Percentiles rank a stretch among this genome's conserved stretches.
phyloP scores from a whole-genome alignment of 306 rosid genomes.

The Trichosanthes truncata region DNA sequence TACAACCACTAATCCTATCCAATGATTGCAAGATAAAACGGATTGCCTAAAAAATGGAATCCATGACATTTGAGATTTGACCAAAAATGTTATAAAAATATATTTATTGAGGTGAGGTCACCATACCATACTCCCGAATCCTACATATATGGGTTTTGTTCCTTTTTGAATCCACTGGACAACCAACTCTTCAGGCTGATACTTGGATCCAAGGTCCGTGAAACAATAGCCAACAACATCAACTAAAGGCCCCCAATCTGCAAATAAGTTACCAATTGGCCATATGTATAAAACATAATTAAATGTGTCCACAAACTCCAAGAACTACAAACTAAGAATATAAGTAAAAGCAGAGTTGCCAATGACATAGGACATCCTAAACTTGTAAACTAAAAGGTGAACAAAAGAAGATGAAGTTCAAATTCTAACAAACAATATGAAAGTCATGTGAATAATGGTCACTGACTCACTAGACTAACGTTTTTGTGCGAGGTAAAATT shows the following conservation, averaged over 20 bases:
- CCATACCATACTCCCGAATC: slow-evolving; percentile 98
- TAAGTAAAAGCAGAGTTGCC: background rate
- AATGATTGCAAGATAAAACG: background rate
- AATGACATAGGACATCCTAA: background rate
- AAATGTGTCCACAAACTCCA: background rate
- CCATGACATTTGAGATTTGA: background rate
- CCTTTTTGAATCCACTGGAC: slow-evolving; percentile 73
- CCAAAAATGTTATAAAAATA: background rate
- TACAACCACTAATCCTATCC: background rate
- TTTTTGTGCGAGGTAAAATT: background rate
- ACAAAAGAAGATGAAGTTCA: background rate
- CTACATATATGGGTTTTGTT: slow-evolving; percentile 73
- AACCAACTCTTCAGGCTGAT: slow-evolving; percentile 65
- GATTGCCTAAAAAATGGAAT: background rate
- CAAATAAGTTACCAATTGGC: slow-evolving; percentile 21
- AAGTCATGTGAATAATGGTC: background rate
- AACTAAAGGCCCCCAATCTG: slow-evolving; percentile 94
- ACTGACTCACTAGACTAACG: background rate
- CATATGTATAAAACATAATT: background rate
- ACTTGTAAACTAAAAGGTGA: background rate
- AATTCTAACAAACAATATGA: background rate
- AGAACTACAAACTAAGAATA: background rate
- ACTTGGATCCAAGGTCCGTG: slow-evolving; percentile 61
- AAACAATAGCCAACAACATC: slow-evolving; percentile 96
- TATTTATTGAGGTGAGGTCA: slow-evolving; percentile 14